phyloP scores from a whole-genome alignment of 1,139 yeast species.

The Sugiyamaella paludigena region DNA sequence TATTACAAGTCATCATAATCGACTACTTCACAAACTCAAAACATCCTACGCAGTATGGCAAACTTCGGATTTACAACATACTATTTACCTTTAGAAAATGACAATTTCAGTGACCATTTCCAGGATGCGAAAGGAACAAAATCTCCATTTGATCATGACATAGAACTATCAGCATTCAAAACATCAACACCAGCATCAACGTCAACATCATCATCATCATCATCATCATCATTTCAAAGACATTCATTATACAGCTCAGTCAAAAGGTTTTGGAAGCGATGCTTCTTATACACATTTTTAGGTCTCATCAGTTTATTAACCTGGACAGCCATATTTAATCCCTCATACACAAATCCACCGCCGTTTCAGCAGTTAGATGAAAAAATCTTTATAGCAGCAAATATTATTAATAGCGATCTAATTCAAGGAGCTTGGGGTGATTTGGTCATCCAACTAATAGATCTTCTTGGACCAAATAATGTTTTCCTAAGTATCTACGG shows the following conservation, averaged over 20 bases:
- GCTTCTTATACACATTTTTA: not conserved
- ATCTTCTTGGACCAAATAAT: constrained; percentile 18
- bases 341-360: constrained; percentile 16
- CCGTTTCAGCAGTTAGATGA: constrained; percentile 13
- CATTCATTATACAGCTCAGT: not conserved
- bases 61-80: too few species aligned
- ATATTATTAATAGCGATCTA: constrained; percentile 18
- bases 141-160: constrained; percentile 9
- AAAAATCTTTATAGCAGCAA: constrained; percentile 20
- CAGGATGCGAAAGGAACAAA: too few species aligned
- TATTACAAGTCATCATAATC: too few species aligned
- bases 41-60: too few species aligned
- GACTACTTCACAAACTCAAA: too few species aligned
- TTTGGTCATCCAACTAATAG: constrained; percentile 16
- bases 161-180: not conserved
- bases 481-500: constrained; percentile 21
- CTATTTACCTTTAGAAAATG: too few species aligned
- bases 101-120: too few species aligned
- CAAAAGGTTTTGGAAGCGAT: constrained; percentile 4
- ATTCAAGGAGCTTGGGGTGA: constrained; percentile 21
- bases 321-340: constrained; percentile 15
- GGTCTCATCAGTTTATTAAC: constrained; percentile 7
- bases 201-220: too few species aligned
- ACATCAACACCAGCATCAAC: not conserved
- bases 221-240: too few species aligned